Conservation (phyloP, 2,329 filamentous ascomycete genomes). For the Alternaria viburni region DNA sequence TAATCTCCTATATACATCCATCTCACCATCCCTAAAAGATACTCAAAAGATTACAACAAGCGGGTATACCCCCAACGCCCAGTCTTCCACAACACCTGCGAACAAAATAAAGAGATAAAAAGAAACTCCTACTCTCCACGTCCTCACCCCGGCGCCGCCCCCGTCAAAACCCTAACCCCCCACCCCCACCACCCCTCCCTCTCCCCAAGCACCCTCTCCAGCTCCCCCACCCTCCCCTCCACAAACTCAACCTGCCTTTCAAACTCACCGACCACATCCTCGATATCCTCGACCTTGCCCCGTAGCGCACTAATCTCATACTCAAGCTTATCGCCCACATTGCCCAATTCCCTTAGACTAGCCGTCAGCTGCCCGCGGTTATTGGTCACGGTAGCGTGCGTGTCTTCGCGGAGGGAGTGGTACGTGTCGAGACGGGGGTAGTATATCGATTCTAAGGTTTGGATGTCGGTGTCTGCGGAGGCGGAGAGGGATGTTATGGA, state of each 20-base stretch:
- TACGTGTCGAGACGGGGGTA: slow-evolving; percentile 74
- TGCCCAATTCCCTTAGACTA: slow-evolving; percentile 77
- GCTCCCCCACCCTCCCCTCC: slow-evolving; percentile 55
- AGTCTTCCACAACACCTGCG: not conserved
- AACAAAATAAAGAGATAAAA: no score
- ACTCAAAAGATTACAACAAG: not conserved
- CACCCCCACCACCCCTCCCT: slow-evolving; percentile 47
- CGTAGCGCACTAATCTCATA: slow-evolving; percentile 87
- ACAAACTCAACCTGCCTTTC: slow-evolving; percentile 66
- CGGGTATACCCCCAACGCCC: not conserved
- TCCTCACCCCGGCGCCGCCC: not conserved
- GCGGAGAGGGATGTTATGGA: slow-evolving; percentile 66
- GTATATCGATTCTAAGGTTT: slow-evolving; percentile 72
- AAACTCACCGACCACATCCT: slow-evolving; percentile 80
- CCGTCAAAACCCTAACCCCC: slow-evolving; percentile 17
- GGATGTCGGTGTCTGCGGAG: slow-evolving; percentile 63
- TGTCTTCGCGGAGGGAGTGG: slow-evolving; percentile 69
- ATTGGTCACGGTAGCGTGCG: slow-evolving; percentile 71
- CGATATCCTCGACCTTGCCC: slow-evolving; percentile 83
- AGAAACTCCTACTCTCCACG: no score
- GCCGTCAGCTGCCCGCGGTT: slow-evolving; percentile 74
- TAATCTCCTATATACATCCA: not conserved
- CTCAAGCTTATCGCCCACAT: slow-evolving; percentile 82
- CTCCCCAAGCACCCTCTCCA: slow-evolving; percentile 62
- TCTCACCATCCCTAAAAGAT: not conserved